These are phyloP conservation scores for Tricholoma hemisulphureum DNA, from an alignment of 768 basidiomycete genomes.

Conservation along the genomic window DNA sequence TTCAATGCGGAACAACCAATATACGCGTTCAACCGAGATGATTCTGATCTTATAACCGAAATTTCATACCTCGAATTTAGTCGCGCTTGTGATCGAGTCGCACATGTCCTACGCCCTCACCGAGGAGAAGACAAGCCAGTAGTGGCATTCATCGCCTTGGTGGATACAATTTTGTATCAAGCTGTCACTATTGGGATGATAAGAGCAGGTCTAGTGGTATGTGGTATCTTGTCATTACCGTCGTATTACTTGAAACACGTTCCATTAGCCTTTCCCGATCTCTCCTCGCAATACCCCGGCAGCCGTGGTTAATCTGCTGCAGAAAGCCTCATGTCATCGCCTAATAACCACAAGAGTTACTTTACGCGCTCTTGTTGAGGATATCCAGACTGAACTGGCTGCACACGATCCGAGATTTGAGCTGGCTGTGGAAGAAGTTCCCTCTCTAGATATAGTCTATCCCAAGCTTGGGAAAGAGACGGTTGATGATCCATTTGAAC, in stretches of 20 bases:
- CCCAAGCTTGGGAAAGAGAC: constrained; percentile 40
- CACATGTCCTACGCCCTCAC: constrained; percentile 30
- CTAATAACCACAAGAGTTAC: constrained; percentile 34
- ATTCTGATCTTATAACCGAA: constrained; percentile 13
- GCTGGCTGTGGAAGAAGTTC: constrained; percentile 31
- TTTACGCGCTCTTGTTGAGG: constrained; percentile 28
- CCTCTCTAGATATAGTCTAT: constrained; percentile 31
- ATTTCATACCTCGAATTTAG: constrained; percentile 39
- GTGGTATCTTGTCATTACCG: constrained; percentile 1
- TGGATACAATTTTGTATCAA: constrained; percentile 33
- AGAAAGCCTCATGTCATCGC: constrained; percentile 35
- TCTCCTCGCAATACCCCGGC: constrained; percentile 38
- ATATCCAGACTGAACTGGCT: constrained; percentile 21
- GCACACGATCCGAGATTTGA: constrained; percentile 15
- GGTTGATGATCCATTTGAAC: constrained; percentile 24
- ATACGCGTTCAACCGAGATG: constrained; percentile 18
- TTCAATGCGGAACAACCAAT: constrained; percentile 19
- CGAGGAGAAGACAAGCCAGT: constrained; percentile 23
- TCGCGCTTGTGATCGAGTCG: constrained; percentile 38
- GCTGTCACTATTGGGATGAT: constrained; percentile 33
- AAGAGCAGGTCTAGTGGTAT: constrained; percentile 27
- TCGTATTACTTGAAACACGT: too few species aligned
- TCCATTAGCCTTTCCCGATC: constrained; percentile 37
- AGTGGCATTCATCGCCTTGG: constrained; percentile 28
- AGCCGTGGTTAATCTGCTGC: constrained; percentile 34